Evolutionary conservation across 805 yeast species (phyloP).

Genomic region (Jamesozyma spencerorum): DNA sequence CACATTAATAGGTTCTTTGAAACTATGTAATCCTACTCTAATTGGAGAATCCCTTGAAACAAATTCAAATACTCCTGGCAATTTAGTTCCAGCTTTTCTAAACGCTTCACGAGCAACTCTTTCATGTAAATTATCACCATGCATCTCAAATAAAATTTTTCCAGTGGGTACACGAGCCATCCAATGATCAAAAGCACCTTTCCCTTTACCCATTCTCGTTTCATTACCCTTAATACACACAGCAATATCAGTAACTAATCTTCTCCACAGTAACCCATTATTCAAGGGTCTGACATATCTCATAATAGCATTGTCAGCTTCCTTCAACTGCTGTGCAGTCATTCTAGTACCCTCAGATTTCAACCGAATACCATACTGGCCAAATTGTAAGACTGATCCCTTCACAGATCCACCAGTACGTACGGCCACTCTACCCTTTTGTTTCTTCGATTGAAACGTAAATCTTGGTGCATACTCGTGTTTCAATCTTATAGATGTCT

Average conservation of each 20-base stretch:
- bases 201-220: conserved; percentile 99
- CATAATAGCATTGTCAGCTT: conserved; percentile 80
- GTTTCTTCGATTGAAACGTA: conserved; percentile 54
- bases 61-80: conserved; percentile 89
- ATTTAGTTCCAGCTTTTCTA: conserved; percentile 80
- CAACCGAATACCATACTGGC: conserved; percentile 77
- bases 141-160: conserved; percentile 78
- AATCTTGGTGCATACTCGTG: conserved; percentile 76
- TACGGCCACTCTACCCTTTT: conserved; percentile 90
- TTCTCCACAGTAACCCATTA: conserved; percentile 61
- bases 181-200: conserved; percentile 97
- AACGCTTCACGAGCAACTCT: conserved; percentile 82
- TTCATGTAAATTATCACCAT: conserved; percentile 70
- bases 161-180: conserved; percentile 95
- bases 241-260: conserved; percentile 77
- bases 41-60: conserved; percentile 54
- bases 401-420: conserved; percentile 90
- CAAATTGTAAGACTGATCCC: conserved; percentile 76
- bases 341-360: conserved; percentile 82
- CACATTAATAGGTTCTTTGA: conserved; percentile 30
- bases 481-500: conserved; percentile 33
- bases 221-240: conserved; percentile 96
- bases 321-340: conserved; percentile 79
- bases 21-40: conserved; percentile 59
- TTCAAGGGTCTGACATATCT: conserved; percentile 67